A percentile compares a stretch with the other conserved stretches of the same genome.
Evolutionary conservation across 192 early-diverging fungal genomes (phyloP).

Genomic region (Linnemannia schmuckeri): DNA sequence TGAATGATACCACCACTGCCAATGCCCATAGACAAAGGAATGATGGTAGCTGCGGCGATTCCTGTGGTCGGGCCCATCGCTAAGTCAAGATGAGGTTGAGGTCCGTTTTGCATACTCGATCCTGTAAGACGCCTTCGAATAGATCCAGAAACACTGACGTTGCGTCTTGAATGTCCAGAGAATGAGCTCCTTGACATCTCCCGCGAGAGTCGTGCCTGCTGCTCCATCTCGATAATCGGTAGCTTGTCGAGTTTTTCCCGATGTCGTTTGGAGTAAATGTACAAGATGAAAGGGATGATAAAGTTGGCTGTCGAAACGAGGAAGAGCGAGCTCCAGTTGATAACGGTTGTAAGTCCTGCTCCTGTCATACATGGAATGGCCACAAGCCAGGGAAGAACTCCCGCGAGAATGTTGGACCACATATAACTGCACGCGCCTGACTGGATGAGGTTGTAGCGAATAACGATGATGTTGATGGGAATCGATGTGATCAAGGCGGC

Average conservation of each 20-base stretch:
- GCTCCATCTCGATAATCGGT: slow-evolving; percentile 16
- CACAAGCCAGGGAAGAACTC: slow-evolving; percentile 71
- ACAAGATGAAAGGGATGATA: slow-evolving; percentile 75
- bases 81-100: slow-evolving; percentile 27
- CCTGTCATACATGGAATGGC: slow-evolving; percentile 79
- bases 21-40: slow-evolving; percentile 34
- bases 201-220: slow-evolving; percentile 11
- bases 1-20: slow-evolving; percentile 6
- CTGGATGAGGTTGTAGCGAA: slow-evolving; percentile 71
- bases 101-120: slow-evolving; percentile 6
- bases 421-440: slow-evolving; percentile 61
- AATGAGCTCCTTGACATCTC: slow-evolving; percentile 37
- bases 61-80: slow-evolving; percentile 17
- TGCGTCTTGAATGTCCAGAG: slow-evolving; percentile 19
- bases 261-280: slow-evolving; percentile 63
- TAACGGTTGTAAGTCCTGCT: slow-evolving; percentile 63
- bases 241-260: slow-evolving; percentile 34
- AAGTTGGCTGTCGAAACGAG: slow-evolving; percentile 78
- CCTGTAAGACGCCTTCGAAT: slow-evolving; percentile 34
- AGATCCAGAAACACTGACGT: slow-evolving; percentile 16
- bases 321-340: slow-evolving; percentile 77
- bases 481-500: slow-evolving; percentile 72
- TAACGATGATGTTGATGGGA: slow-evolving; percentile 78
- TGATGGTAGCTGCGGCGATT: slow-evolving; percentile 21
- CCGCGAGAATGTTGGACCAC: slow-evolving; percentile 60